Base-by-base conservation (phyloP, 345 rosid species). In the Salix purpurea region DNA sequence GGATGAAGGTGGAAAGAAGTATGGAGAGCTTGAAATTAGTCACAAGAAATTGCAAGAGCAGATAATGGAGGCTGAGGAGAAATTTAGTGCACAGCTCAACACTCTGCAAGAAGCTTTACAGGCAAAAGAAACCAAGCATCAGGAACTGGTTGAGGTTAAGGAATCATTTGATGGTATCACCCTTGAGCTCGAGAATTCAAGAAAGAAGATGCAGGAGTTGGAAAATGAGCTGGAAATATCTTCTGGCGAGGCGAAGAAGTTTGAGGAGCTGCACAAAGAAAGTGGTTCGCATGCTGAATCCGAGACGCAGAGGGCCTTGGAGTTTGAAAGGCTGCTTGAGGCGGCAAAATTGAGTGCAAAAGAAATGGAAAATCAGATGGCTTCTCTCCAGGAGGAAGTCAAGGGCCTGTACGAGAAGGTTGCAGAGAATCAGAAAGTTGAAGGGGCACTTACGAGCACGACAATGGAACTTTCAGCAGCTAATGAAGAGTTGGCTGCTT, bases 201-300 rank as follows among this genome's bases (percentile, higher is more conserved):
- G 87, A 79, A 91, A 89, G 86, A 88, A 84, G 84, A 81, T 87
- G 87, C 80, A 78, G 54, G 92, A 89, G 81, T 77, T 91, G 88
- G 94, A 90, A 62, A 80, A 86, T 66, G 91, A 88, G 82, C 84
- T 95, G 71, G 85, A 79, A n/a, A 18, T 64, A 77, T 88, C 99
- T 26, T 82, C 75, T 6, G 84, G 74, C 21, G 97, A 93, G 78
- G 89, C 91, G 36, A 86, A 75, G 84, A 93, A 87, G 83, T 93
- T 86, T 62, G 96, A 96, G 85, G 97, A 90, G 78, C 83, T 96
- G 84, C 98, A 92, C 79, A 88, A 85, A 76, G 77, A 92, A 83
- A 91, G 91, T 32, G 90, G 91, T 32, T 88, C 85, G 26, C 94
- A 87, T 81, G 96, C 94, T 19, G 98, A 93, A 80, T 89, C 92